phyloP scores from a whole-genome alignment of 768 basidiomycete genomes.

The Pulveroboletus sp. region DNA sequence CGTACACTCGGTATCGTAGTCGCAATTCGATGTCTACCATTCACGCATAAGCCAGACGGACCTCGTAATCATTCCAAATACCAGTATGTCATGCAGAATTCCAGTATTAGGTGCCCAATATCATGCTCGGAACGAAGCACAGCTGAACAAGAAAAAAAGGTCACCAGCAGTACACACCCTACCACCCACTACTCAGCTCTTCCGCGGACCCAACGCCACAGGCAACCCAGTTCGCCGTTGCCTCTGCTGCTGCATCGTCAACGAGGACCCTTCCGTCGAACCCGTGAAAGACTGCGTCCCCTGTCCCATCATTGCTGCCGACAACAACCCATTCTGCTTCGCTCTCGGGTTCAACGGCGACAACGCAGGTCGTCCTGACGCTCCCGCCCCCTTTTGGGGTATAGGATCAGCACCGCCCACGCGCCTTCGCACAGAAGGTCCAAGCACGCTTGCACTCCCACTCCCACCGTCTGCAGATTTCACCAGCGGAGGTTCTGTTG shows the following conservation, averaged over 20 bases:
- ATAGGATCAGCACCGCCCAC: constrained; percentile 50
- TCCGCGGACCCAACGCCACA: constrained; percentile 36
- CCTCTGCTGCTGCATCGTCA: constrained; percentile 35
- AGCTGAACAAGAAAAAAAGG: neutral
- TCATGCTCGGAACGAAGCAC: neutral
- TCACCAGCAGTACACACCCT: neutral
- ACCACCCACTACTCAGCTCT: constrained; percentile 4
- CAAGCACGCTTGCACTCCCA: neutral
- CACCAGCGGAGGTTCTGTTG: constrained; percentile 16
- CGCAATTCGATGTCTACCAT: too few species aligned
- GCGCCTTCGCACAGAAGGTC: constrained; percentile 55
- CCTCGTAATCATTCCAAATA: too few species aligned
- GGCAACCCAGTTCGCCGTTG: constrained; percentile 37
- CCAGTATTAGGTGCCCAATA: too few species aligned
- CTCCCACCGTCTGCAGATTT: constrained; percentile 4
- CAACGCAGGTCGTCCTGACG: constrained; percentile 39
- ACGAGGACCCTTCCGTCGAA: constrained; percentile 4
- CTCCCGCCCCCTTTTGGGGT: constrained; percentile 19
- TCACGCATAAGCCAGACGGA: too few species aligned
- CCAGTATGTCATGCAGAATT: too few species aligned
- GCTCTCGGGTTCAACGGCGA: constrained; percentile 75
- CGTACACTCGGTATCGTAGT: too few species aligned
- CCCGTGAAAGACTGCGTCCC: constrained; percentile 29
- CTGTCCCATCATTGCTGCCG: constrained; percentile 35
- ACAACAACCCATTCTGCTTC: constrained; percentile 42